These are phyloP conservation scores for Diaporthe helianthi DNA, from an alignment of 2,329 filamentous ascomycete species.

Conservation along the genomic window DNA sequence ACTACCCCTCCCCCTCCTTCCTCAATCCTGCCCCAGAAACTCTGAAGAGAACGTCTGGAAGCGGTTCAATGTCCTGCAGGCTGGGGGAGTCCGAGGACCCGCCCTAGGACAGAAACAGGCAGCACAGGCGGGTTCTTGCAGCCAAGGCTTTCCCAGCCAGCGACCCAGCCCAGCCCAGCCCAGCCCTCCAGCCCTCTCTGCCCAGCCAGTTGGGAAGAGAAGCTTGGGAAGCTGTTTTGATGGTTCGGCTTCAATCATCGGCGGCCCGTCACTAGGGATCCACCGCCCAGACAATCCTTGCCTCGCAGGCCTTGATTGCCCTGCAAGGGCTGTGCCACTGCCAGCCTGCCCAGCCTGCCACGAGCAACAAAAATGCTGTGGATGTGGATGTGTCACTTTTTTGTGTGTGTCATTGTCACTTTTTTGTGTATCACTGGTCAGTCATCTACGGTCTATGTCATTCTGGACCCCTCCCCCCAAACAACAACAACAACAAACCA, in stretches of 20 bases:
- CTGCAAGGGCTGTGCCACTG: no score
- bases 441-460: no score
- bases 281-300: constrained; percentile 21
- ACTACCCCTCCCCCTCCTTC: not conserved
- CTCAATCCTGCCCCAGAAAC: constrained; percentile 18
- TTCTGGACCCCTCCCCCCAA: not conserved
- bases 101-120: constrained; percentile 17
- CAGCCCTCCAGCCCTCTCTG: no score
- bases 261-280: constrained; percentile 5
- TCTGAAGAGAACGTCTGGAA: no score
- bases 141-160: constrained; percentile 23
- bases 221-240: not conserved
- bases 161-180: no score
- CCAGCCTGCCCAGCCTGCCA: not conserved
- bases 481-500: not conserved
- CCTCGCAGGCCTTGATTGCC: not conserved
- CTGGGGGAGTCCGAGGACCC: constrained; percentile 10
- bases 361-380: not conserved
- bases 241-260: constrained; percentile 10
- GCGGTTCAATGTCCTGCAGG: not conserved
- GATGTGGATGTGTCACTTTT: not conserved
- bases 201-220: not conserved
- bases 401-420: not conserved
- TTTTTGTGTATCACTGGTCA: no score
- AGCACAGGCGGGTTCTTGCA: not conserved